phyloP scores from a whole-genome alignment of 1,139 yeast genomes.

The Suhomyces anneliseae region DNA sequence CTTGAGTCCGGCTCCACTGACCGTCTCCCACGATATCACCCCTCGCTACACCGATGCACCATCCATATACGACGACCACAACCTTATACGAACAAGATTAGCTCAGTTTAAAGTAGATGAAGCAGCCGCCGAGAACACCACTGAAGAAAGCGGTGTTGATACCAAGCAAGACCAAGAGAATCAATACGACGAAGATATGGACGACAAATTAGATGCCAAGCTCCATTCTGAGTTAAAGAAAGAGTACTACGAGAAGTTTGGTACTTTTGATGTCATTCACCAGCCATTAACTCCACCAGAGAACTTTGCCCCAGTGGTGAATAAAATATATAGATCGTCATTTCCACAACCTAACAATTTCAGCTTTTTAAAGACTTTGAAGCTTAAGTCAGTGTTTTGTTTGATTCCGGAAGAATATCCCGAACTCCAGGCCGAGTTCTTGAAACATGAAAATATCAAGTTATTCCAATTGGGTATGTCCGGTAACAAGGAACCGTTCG shows the following conservation, averaged over 20 bases:
- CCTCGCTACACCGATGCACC: slow-evolving; percentile 18
- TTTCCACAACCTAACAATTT: slow-evolving; percentile 88
- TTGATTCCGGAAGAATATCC: slow-evolving; percentile 94
- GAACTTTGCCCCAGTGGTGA: slow-evolving; percentile 83
- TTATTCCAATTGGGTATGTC: slow-evolving; percentile 89
- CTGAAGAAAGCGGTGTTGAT: slow-evolving; percentile 19
- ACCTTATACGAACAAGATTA: slow-evolving; percentile 36
- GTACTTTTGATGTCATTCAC: slow-evolving; percentile 5
- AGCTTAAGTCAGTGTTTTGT: slow-evolving; percentile 74
- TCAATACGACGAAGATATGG: slow-evolving; percentile 44
- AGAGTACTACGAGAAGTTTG: slow-evolving; percentile 17
- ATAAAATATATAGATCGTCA: slow-evolving; percentile 79
- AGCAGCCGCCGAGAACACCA: slow-evolving; percentile 24
- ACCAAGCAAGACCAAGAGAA: slow-evolving; percentile 2
- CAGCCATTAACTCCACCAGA: slow-evolving; percentile 72
- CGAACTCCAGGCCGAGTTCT: slow-evolving; percentile 63
- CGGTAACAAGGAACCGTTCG: slow-evolving; percentile 95
- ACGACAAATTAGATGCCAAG: slow-evolving; percentile 40
- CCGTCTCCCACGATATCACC: slow-evolving; percentile 15
- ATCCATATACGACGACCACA: slow-evolving; percentile 22
- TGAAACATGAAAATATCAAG: slow-evolving; percentile 58
- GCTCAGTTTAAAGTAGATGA: slow-evolving; percentile 27
- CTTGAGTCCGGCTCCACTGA: background rate
- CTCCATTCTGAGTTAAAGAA: slow-evolving; percentile 24
- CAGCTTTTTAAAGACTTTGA: slow-evolving; percentile 58